Evolutionary conservation across 192 early-diverging fungal species (phyloP).

Genomic region (Chytriomyces confervae): DNA sequence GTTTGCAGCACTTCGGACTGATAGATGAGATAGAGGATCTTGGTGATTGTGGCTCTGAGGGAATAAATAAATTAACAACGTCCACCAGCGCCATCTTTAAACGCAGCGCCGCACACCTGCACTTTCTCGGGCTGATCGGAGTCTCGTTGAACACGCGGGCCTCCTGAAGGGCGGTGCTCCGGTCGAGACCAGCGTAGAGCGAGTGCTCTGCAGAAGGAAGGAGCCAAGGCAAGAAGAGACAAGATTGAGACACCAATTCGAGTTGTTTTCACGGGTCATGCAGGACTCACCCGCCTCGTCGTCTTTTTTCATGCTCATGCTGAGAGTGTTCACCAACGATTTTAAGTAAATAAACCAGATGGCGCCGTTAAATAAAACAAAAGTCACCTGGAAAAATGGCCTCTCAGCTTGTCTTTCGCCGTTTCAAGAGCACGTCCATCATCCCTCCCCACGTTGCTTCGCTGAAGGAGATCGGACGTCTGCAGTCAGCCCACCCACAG

Average conservation of each 20-base stretch:
- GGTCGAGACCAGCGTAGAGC: conserved; percentile 88
- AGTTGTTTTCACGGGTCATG: neutral
- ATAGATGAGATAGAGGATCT: conserved; percentile 91
- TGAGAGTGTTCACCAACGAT: neutral
- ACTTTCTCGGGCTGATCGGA: conserved; percentile 94
- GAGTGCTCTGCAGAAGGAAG: conserved; percentile 60
- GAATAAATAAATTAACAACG: too few species aligned
- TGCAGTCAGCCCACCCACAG: conserved; percentile 54
- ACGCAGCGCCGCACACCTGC: conserved; percentile 49
- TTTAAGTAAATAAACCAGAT: too few species aligned
- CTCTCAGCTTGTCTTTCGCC: conserved; percentile 26
- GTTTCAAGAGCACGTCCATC: conserved; percentile 49
- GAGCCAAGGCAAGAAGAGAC: neutral
- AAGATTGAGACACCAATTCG: neutral
- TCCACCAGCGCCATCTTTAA: too few species aligned
- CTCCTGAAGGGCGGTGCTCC: conserved; percentile 91
- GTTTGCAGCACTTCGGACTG: conserved; percentile 86
- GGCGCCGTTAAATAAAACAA: neutral
- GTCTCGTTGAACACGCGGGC: conserved; percentile 95
- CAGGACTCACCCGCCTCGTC: conserved; percentile 13
- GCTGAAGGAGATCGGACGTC: conserved; percentile 55
- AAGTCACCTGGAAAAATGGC: neutral
- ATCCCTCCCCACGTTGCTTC: conserved; percentile 57
- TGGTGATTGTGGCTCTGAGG: conserved; percentile 74
- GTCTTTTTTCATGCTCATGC: conserved; percentile 29